Base-by-base conservation (phyloP, 139 green algal genomes). In the Volvox africanus region DNA sequence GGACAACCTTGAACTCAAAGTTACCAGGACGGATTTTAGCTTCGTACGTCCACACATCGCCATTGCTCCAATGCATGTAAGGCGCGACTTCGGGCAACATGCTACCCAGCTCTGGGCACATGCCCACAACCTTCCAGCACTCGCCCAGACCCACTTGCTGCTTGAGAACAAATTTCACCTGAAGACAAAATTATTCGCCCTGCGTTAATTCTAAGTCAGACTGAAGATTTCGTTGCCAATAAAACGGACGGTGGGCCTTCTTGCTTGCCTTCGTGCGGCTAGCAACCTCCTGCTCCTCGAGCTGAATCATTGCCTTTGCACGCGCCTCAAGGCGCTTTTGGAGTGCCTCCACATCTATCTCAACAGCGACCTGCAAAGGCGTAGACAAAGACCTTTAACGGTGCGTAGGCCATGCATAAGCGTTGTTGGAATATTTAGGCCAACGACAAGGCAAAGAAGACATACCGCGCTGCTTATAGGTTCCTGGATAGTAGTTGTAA, bases 251-350 rank as follows among this genome's bases (percentile, higher is more conserved):
- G 78, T 84, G 78, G 37, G 36, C 67, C 11, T 28, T 11, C 65
- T 24, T 12, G 24, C 36, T 84, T 82, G 65, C 89, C 89, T 92
- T 85, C 12, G 73, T 69, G n/a, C 89, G 21, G n/a, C 1, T 35
- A 2, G 61, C 32, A 14, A 87, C 62, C 68, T 88, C 89, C 37
- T 87, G 75, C 89, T 92, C 89, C 83, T 92, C 89, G 61, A 92
- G 83, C 35, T 88, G 69, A 61, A 92, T 92, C 61, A 92, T 78
- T 1, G 89, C 89, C 67, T 92, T 92, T 32, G 82, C 76, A 21
- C 86, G 86, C 1, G 82, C 83, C 83, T 92, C 89, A n/a, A 90
- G 62, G 32, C 78, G 78, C 82, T 87, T 87, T 37, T 90, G 20
- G 11, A 92, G 61, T 1, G 86, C 73, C 26, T 87, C 89, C 0